These are phyloP conservation scores for Camellia japonica DNA, from an alignment of 148 eudicot genomes.

Conservation along the genomic window DNA sequence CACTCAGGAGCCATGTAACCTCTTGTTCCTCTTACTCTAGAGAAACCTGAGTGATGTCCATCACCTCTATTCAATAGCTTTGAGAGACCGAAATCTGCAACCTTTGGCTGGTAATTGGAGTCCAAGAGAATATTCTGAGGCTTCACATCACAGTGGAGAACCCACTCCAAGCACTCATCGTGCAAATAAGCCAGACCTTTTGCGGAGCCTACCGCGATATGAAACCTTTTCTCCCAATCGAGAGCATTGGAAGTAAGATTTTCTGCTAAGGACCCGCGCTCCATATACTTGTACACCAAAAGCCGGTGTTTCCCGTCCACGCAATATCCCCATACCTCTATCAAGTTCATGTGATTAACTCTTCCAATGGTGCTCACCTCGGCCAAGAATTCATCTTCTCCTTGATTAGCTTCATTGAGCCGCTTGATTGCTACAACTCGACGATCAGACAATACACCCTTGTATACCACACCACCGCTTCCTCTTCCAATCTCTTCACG, in stretches of 20 bases:
- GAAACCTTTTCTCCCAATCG: background rate
- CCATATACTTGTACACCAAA: conserved; percentile 8
- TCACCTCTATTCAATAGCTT: conserved; percentile 4
- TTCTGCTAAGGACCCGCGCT: background rate
- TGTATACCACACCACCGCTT: background rate
- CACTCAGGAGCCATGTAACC: conserved; percentile 33
- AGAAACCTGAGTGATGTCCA: background rate
- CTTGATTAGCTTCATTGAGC: background rate
- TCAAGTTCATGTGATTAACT: conserved; percentile 11
- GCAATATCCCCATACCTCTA: conserved; percentile 2
- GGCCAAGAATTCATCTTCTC: background rate
- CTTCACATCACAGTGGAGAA: conserved; percentile 8
- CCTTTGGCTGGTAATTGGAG: background rate
- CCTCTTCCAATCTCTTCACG: conserved; percentile 5
- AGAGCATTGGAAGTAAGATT: background rate
- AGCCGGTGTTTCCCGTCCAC: conserved; percentile 4
- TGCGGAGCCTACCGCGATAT: conserved; percentile 3
- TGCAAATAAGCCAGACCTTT: conserved; percentile 8
- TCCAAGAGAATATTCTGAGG: conserved; percentile 10
- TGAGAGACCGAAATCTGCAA: conserved; percentile 8
- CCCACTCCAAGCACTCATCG: conserved; percentile 17
- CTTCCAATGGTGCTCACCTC: conserved; percentile 7
- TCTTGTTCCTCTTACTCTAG: conserved; percentile 10
- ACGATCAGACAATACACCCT: background rate
- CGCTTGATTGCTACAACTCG: background rate